Evolutionary conservation across 2,329 filamentous ascomycete genomes (phyloP).

Genomic region (Pseudopyricularia cyperi): DNA sequence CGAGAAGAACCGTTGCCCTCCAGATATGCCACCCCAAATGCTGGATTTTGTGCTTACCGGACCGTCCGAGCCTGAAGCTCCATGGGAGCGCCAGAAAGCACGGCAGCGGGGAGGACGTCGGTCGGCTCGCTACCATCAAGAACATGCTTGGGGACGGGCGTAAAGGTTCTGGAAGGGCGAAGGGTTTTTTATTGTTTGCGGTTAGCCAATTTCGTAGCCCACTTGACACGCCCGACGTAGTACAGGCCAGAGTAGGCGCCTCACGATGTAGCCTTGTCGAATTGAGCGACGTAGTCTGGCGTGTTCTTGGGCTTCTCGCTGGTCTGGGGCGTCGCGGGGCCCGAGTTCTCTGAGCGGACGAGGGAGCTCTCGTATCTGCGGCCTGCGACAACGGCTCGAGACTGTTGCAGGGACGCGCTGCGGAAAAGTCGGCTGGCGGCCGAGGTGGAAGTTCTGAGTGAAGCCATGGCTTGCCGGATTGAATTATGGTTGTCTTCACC

Average conservation of each 20-base stretch:
- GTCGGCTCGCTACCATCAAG: slow-evolving; percentile 83
- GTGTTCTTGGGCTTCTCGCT: slow-evolving; percentile 39
- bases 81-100: slow-evolving; percentile 81
- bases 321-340: slow-evolving; percentile 14
- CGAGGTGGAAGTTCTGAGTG: slow-evolving; percentile 44
- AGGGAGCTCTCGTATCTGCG: slow-evolving; percentile 42
- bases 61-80: slow-evolving; percentile 92
- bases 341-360: slow-evolving; percentile 24
- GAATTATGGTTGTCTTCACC: neutral
- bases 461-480: slow-evolving; percentile 40
- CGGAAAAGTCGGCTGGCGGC: slow-evolving; percentile 39
- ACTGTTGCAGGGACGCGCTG: slow-evolving; percentile 21
- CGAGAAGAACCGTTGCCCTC: neutral
- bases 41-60: slow-evolving; percentile 59
- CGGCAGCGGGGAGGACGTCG: slow-evolving; percentile 63
- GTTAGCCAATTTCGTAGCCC: neutral
- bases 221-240: no score
- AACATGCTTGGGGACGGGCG: slow-evolving; percentile 76
- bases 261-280: slow-evolving; percentile 88
- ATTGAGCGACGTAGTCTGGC: slow-evolving; percentile 67
- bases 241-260: slow-evolving; percentile 20
- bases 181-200: no score
- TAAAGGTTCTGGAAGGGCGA: slow-evolving; percentile 54
- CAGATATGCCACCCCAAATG: no score
- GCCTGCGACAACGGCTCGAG: slow-evolving; percentile 26